These are phyloP conservation scores for Pleurotus citrinopileatus DNA, from an alignment of 768 basidiomycete species.

Conservation along the genomic window DNA sequence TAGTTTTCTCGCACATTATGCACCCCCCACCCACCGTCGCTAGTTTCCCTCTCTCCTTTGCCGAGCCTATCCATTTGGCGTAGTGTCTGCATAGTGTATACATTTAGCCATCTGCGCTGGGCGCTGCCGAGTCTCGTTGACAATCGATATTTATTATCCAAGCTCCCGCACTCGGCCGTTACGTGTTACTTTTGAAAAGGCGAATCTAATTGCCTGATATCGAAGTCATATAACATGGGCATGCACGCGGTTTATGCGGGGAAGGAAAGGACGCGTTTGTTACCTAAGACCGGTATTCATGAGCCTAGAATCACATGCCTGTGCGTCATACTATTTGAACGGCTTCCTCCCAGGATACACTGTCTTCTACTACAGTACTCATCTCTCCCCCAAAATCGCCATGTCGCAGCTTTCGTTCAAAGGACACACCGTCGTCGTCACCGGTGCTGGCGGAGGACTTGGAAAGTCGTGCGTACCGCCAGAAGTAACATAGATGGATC, in stretches of 20 bases:
- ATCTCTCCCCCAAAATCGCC: constrained; percentile 9
- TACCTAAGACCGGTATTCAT: constrained; percentile 2
- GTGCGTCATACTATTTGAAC: constrained; percentile 12
- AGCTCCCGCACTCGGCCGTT: neutral
- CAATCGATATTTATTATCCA: constrained; percentile 4
- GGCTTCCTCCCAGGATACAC: too few relatives aligned
- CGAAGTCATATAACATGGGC: neutral
- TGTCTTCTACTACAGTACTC: too few relatives aligned
- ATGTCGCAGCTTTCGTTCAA: constrained; percentile 70
- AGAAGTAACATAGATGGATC: neutral
- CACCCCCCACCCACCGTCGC: constrained; percentile 22
- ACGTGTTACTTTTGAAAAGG: too few relatives aligned
- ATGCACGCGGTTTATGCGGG: neutral
- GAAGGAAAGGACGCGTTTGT: neutral
- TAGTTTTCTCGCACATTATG: neutral
- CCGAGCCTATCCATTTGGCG: constrained; percentile 3
- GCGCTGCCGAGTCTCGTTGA: constrained; percentile 1
- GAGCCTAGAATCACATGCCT: constrained; percentile 11
- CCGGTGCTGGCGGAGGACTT: constrained; percentile 94
- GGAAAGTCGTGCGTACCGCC: constrained; percentile 78
- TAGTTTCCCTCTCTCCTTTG: constrained; percentile 17
- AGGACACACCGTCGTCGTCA: constrained; percentile 89
- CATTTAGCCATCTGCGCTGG: constrained; percentile 7
- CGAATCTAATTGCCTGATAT: constrained; percentile 4
- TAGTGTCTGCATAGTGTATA: constrained; percentile 8